These are phyloP conservation scores for Ambrosiella xylebori DNA, from an alignment of 2,329 filamentous ascomycete genomes.

Conservation along the genomic window DNA sequence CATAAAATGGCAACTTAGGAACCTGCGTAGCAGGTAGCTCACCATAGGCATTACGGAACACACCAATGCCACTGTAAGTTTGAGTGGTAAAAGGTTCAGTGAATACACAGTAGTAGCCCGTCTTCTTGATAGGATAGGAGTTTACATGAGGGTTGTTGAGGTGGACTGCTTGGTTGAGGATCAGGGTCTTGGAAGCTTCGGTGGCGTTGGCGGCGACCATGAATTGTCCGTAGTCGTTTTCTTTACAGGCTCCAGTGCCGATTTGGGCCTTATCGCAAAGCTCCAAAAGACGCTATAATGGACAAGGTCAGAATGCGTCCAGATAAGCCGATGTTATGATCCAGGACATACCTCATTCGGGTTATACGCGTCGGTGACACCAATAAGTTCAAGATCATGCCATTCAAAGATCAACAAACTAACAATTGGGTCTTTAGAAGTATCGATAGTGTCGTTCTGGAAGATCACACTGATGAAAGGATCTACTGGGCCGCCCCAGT, in stretches of 20 bases:
- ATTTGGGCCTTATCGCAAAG: conserved; percentile 66
- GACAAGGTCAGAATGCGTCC: not conserved
- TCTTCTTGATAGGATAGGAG: conserved; percentile 73
- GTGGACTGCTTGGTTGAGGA: conserved; percentile 67
- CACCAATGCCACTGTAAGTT: conserved; percentile 64
- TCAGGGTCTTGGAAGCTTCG: conserved; percentile 49
- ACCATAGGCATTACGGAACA: conserved; percentile 91
- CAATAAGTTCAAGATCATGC: conserved; percentile 67
- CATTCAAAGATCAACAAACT: conserved; percentile 90
- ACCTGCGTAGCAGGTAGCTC: conserved; percentile 92
- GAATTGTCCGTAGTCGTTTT: conserved; percentile 67
- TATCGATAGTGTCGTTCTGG: conserved; percentile 37
- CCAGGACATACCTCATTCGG: conserved; percentile 31
- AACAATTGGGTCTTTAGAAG: conserved; percentile 51
- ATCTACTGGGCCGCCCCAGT: conserved; percentile 76
- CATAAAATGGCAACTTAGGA: conserved; percentile 92
- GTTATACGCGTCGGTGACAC: conserved; percentile 41
- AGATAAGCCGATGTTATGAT: conserved; percentile 25
- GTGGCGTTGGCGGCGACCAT: conserved; percentile 64
- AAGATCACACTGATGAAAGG: conserved; percentile 83
- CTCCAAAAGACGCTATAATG: conserved; percentile 22
- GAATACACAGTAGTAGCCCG: conserved; percentile 89
- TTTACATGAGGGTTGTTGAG: conserved; percentile 57
- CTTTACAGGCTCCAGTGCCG: conserved; percentile 51
- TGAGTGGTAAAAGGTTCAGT: conserved; percentile 51